Conservation (phyloP, 768 basidiomycete species). For the Pisolithus tinctorius region DNA sequence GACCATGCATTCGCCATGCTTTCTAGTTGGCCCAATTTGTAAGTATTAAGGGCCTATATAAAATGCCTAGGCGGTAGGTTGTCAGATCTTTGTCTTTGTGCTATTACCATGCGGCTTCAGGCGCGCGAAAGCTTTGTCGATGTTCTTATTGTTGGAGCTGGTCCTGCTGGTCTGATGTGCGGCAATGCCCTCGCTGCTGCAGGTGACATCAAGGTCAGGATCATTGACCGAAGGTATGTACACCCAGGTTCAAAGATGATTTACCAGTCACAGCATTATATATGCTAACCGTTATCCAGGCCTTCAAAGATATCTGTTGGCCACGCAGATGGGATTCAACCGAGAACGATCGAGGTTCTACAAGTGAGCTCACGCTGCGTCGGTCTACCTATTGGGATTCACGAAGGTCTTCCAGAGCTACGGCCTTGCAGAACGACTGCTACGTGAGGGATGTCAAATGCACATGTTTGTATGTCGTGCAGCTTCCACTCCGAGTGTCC, state of each 20-base stretch:
- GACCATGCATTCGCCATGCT: too few species aligned
- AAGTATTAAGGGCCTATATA: too few species aligned
- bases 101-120: not conserved
- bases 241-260: not conserved
- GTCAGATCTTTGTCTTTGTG: too few species aligned
- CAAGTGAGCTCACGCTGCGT: constrained; percentile 28
- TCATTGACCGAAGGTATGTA: constrained; percentile 40
- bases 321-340: constrained; percentile 52
- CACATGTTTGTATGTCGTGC: constrained; percentile 50
- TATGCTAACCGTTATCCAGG: constrained; percentile 17
- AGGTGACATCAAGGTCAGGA: constrained; percentile 36
- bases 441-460: constrained; percentile 62
- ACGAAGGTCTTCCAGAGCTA: constrained; percentile 43
- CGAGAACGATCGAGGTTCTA: constrained; percentile 48
- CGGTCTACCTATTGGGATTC: not conserved
- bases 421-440: constrained; percentile 53
- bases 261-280: too few species aligned
- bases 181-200: constrained; percentile 46
- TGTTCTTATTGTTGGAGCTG: constrained; percentile 44
- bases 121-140: constrained; percentile 29
- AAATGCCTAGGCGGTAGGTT: too few species aligned
- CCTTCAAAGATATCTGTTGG: constrained; percentile 38
- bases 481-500: not conserved
- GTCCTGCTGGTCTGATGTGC: constrained; percentile 60
- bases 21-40: too few species aligned